Evolutionary conservation across 257 asterid species (phyloP).

Genomic region (Catharanthus roseus): DNA sequence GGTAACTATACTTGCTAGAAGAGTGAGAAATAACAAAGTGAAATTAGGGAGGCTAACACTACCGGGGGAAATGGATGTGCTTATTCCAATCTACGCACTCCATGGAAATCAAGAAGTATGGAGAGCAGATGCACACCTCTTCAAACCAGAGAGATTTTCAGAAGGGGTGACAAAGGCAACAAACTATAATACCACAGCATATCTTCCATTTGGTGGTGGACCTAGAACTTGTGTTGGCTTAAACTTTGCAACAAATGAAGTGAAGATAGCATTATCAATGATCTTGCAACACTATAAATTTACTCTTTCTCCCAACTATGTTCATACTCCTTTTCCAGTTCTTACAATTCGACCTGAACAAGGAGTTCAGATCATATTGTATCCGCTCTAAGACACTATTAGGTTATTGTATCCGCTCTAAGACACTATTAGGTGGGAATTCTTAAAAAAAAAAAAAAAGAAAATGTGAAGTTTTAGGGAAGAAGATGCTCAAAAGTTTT

Average conservation of each 20-base stretch:
- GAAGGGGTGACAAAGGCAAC: conserved; percentile 27
- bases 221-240: conserved; percentile 29
- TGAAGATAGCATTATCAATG: conserved; percentile 11
- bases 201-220: conserved; percentile 26
- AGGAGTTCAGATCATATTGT: conserved; percentile 20
- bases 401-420: too few relatives aligned
- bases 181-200: conserved; percentile 12
- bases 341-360: conserved; percentile 17
- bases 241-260: conserved; percentile 20
- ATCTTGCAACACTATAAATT: conserved; percentile 2
- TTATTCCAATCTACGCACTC: conserved; percentile 14
- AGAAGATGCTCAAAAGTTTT: too few relatives aligned
- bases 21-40: not conserved
- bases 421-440: too few relatives aligned
- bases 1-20: not conserved
- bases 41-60: conserved; percentile 20
- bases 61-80: conserved; percentile 9
- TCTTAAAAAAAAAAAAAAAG: too few relatives aligned
- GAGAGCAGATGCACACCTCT: conserved; percentile 20
- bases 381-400: too few relatives aligned
- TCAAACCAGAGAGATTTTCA: conserved; percentile 29
- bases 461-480: too few relatives aligned
- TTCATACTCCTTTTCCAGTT: not conserved
- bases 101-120: conserved; percentile 13
- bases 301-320: not conserved